Evolutionary conservation across 805 yeast genomes (phyloP), one percentile per base, ranked within the genome.

Genomic region (Spathaspora hagerdaliae): DNA sequence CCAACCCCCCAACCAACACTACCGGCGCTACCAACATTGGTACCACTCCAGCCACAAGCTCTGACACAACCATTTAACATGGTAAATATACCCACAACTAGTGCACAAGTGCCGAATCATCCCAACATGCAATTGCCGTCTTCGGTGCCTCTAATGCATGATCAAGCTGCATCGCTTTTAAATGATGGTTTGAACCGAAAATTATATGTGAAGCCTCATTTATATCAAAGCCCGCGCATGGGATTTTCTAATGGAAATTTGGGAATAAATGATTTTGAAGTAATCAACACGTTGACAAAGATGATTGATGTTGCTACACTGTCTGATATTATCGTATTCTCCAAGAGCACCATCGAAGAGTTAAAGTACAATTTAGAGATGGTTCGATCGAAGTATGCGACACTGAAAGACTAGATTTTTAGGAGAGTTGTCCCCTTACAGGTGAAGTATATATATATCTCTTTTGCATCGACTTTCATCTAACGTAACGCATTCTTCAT

Each of bases 291-390:
- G 48, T 31, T 56, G 14, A 37, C 39, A n/a, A 51, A 45, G 36
- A 43, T 63, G 11, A 45, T 64, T 19, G 60, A 57, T 26, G 59
- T 38, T 29, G 24, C 59, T 12, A 37, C 57, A 12, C 43, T 43
- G 14, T 41, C 46, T 11, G 54, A 58, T 12, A 54, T 55, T 9
- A 40, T 67, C 26, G 51, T 48, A 35, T 44, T 63, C 5, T 51
- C 57, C 5, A 43, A 51, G 10, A 39, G 33, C 11, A 58, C 67
- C 6, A 37, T 58, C 13, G 53, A 58, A 29, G 73, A 69, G 43
- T 56, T 69, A 31, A 57, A 54, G 40, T 38, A 38, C 14, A 60
- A 58, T 39, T 45, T 65, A n/a, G 47, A 42, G 33, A 48, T 43
- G 24, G 45, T 59, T 24, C 57, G 57, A 36, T 33, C 37, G 12